These are phyloP conservation scores for Cladosporium sp. DNA, from an alignment of 2,329 filamentous ascomycete species.

Conservation along the genomic window DNA sequence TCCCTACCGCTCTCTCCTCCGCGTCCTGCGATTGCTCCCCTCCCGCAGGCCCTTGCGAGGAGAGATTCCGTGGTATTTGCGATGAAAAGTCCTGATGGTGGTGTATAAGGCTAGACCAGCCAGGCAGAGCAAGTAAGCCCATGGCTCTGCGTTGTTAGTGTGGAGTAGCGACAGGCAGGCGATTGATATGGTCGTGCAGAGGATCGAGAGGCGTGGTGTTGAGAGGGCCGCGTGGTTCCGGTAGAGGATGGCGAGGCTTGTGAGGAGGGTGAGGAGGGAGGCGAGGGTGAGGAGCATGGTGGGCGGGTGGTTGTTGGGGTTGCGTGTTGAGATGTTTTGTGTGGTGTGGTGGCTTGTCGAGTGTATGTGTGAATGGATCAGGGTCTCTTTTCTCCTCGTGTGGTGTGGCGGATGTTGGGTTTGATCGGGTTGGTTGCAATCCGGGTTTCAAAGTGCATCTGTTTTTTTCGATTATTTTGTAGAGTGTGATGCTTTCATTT, in stretches of 20 bases:
- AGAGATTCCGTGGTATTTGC: not conserved
- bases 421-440: not conserved
- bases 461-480: not conserved
- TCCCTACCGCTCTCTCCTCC: not conserved
- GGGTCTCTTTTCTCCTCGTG: too few species aligned
- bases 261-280: not conserved
- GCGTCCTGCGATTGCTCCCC: not conserved
- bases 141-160: not conserved
- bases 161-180: not conserved
- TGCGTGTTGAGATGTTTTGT: too few species aligned
- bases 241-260: not conserved
- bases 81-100: not conserved
- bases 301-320: not conserved
- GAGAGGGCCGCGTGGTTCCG: not conserved
- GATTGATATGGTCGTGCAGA: not conserved
- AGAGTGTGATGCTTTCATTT: not conserved
- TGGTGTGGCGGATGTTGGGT: not conserved
- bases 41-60: not conserved
- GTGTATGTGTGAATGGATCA: not conserved
- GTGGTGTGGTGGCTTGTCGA: not conserved
- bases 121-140: not conserved
- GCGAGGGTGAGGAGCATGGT: not conserved
- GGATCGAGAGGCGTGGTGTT: not conserved
- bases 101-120: not conserved
- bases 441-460: not conserved